phyloP scores from a whole-genome alignment of 495 filamentous ascomycete genomes.

The Penicillium roqueforti region DNA sequence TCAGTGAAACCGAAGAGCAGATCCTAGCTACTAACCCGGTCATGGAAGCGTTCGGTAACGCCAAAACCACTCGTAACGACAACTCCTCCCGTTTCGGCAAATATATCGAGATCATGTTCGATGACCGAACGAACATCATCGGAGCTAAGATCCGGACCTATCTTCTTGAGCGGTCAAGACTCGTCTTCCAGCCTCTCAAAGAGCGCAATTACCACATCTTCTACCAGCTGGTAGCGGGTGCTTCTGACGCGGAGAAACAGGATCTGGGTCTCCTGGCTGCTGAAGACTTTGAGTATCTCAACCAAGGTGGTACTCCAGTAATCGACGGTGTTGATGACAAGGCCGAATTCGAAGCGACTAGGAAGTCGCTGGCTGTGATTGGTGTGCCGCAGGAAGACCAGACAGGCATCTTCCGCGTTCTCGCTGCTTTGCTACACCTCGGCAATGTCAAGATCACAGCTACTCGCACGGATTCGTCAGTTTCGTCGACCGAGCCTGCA shows the following conservation, averaged over 20 bases:
- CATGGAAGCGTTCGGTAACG: constrained; percentile 99
- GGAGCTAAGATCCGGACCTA: constrained; percentile 96
- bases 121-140: constrained; percentile 91
- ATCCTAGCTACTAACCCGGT: constrained; percentile 98
- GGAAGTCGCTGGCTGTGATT: constrained; percentile 80
- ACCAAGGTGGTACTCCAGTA: constrained; percentile 84
- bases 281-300: constrained; percentile 92
- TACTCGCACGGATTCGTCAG: constrained; percentile 78
- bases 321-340: constrained; percentile 97
- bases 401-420: constrained; percentile 79
- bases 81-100: constrained; percentile 99
- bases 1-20: constrained; percentile 98
- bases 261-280: constrained; percentile 71
- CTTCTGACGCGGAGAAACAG: constrained; percentile 77
- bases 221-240: constrained; percentile 95
- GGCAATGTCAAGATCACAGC: constrained; percentile 95
- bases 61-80: constrained; percentile 97
- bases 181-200: constrained; percentile 97
- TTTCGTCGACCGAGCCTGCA: constrained; percentile 76
- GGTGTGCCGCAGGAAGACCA: constrained; percentile 74
- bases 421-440: constrained; percentile 89
- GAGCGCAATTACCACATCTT: constrained; percentile 99
- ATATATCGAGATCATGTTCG: constrained; percentile 99
- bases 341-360: constrained; percentile 84
- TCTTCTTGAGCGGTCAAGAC: constrained; percentile 86